Percentiles rank a stretch among this genome's conserved stretches.
Conservation (phyloP, 495 filamentous ascomycete genomes). For the Penicillium ochrochloron region DNA sequence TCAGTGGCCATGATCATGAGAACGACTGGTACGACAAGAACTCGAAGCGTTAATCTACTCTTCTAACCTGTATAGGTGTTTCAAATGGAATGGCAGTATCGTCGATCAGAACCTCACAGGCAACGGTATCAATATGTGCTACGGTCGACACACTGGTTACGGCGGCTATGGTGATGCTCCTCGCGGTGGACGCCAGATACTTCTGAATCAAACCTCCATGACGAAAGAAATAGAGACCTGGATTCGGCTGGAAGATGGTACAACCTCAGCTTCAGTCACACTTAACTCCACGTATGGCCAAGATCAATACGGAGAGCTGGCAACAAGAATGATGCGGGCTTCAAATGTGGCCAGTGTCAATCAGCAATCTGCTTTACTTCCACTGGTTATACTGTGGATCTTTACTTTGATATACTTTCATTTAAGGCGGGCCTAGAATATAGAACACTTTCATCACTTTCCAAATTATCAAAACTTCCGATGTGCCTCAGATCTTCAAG, state of each 20-base stretch:
- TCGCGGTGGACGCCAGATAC: constrained; percentile 63
- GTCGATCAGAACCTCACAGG: constrained; percentile 40
- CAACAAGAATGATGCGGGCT: background rate
- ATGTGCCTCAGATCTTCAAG: too few relatives aligned
- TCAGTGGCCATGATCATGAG: constrained; percentile 74
- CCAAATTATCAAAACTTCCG: too few relatives aligned
- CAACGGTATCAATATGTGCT: constrained; percentile 60
- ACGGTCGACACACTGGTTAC: constrained; percentile 72
- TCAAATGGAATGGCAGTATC: constrained; percentile 41
- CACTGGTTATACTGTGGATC: constrained; percentile 20
- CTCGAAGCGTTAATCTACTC: background rate
- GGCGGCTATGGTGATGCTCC: constrained; percentile 71
- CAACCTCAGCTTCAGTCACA: constrained; percentile 57
- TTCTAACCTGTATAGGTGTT: constrained; percentile 34
- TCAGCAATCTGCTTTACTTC: constrained; percentile 4
- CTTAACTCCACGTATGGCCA: constrained; percentile 71
- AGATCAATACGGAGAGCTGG: constrained; percentile 41
- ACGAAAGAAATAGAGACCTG: constrained; percentile 59
- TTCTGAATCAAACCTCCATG: constrained; percentile 46
- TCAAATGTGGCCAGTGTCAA: background rate
- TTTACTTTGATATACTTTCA: background rate
- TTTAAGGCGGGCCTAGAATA: background rate
- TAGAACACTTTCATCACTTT: background rate
- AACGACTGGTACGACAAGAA: constrained; percentile 60
- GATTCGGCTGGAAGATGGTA: constrained; percentile 66